These are phyloP conservation scores for Ganoderma meredithae DNA, from an alignment of 1,284 basidiomycete genomes.

Conservation along the genomic window DNA sequence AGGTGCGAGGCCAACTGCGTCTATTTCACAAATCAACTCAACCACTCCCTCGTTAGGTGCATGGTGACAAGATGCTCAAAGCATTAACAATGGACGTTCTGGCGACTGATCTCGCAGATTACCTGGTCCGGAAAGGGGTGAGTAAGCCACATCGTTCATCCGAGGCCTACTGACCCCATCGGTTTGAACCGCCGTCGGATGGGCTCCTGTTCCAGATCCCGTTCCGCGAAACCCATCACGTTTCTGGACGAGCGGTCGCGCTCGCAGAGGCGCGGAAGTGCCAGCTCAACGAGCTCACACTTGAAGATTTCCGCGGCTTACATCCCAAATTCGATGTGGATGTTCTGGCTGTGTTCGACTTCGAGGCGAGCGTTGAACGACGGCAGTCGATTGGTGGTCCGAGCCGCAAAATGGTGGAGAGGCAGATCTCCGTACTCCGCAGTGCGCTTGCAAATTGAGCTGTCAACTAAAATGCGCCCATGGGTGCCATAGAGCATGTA, in stretches of 20 bases:
- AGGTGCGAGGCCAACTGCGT: slow-evolving; percentile 56
- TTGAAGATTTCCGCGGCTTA: slow-evolving; percentile 82
- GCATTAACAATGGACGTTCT: slow-evolving; percentile 97
- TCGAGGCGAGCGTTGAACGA: slow-evolving; percentile 95
- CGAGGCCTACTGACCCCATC: slow-evolving; percentile 13
- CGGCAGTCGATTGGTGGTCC: slow-evolving; percentile 93
- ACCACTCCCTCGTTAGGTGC: slow-evolving; percentile 61
- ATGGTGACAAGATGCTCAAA: slow-evolving; percentile 88
- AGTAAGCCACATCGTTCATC: slow-evolving; percentile 41
- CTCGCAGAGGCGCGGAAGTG: slow-evolving; percentile 87
- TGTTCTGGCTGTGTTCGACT: slow-evolving; percentile 86
- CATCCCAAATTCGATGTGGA: slow-evolving; percentile 86
- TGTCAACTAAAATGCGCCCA: background rate
- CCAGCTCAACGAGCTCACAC: slow-evolving; percentile 82
- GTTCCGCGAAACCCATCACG: slow-evolving; percentile 98
- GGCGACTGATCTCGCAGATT: slow-evolving; percentile 97
- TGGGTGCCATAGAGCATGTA: background rate
- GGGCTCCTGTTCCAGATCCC: slow-evolving; percentile 62
- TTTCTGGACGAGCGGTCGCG: slow-evolving; percentile 95
- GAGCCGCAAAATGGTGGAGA: slow-evolving; percentile 82
- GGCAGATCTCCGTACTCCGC: slow-evolving; percentile 83
- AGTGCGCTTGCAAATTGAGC: slow-evolving; percentile 47
- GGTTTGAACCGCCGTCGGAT: slow-evolving; percentile 11
- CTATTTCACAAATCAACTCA: slow-evolving; percentile 10
- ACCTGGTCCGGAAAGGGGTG: slow-evolving; percentile 97